Conservation (phyloP, 495 filamentous ascomycete genomes). For the Xylaria intraflava region DNA sequence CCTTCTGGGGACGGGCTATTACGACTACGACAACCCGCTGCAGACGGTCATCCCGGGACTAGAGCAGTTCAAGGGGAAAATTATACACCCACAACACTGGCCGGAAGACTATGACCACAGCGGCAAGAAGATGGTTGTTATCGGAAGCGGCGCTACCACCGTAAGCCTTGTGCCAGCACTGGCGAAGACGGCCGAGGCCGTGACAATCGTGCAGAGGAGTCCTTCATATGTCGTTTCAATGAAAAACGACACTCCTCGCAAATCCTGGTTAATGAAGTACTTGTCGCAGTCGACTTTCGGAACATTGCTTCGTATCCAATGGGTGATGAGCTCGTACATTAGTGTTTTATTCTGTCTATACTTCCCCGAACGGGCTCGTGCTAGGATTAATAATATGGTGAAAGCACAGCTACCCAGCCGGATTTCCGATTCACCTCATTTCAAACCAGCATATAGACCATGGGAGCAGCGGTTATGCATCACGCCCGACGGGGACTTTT, state of each 20-base stretch:
- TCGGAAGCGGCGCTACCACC: slow-evolving; percentile 54
- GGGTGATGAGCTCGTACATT: neutral
- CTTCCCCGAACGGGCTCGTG: slow-evolving; percentile 48
- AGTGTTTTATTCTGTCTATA: slow-evolving; percentile 41
- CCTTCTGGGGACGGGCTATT: slow-evolving; percentile 61
- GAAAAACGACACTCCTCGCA: slow-evolving; percentile 35
- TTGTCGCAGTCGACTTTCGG: slow-evolving; percentile 24
- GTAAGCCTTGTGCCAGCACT: slow-evolving; percentile 49
- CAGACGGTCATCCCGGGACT: slow-evolving; percentile 53
- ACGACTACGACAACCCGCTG: slow-evolving; percentile 55
- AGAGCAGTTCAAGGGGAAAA: slow-evolving; percentile 48
- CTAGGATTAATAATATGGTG: slow-evolving; percentile 38
- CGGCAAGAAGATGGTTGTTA: slow-evolving; percentile 46
- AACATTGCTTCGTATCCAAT: slow-evolving; percentile 13
- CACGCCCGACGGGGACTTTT: slow-evolving; percentile 69
- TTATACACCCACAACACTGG: slow-evolving; percentile 62
- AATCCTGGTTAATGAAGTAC: slow-evolving; percentile 35
- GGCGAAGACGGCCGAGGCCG: slow-evolving; percentile 39
- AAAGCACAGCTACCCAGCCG: slow-evolving; percentile 46
- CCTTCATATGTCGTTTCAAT: slow-evolving; percentile 52
- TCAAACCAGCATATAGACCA: slow-evolving; percentile 62
- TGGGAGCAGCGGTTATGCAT: slow-evolving; percentile 72
- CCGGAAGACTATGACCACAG: slow-evolving; percentile 43
- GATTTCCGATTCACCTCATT: slow-evolving; percentile 57
- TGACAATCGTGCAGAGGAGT: slow-evolving; percentile 54